Base-by-base conservation (phyloP, 2,329 filamentous ascomycete species). In the Periconia macrospinosa region DNA sequence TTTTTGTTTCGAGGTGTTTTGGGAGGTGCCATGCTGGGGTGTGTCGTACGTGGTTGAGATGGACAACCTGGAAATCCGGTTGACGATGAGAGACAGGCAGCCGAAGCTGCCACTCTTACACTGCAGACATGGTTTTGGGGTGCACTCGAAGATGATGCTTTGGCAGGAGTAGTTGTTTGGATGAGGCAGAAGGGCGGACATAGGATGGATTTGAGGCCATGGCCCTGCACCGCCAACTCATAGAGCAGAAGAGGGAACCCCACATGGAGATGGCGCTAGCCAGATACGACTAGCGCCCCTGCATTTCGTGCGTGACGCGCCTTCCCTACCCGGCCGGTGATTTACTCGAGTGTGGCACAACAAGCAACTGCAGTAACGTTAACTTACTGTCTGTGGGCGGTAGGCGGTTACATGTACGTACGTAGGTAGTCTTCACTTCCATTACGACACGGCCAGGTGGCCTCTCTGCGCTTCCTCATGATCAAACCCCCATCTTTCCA, bases 71-170 rank as follows among this genome's bases (percentile, higher is more conserved):
- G 59, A 37, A 37, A 37, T 37, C 11, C 11, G 57, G 57, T 63
- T 64, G 68, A 70, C 67, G 66, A 44, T 41, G 62, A 62, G 58
- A 73, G 73, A 75, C 67, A 57, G 66, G 74, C 76, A 78, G 77
- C 77, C 76, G 75, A 73, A 77, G 76, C 77, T 71, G 75, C 74
- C 70, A 69, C 71, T 70, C 72, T 74, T 66, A 76, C 70, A 74
- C 71, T 69, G 71, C 69, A 71, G 64, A 67, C 71, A 74, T 73
- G 48, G 55, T 60, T 55, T 40, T 46, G 58, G 45, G 23, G 23
- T 27, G 8, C 23, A 27, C 23, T 3, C 23, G 23, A 27, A 27
- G 23, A 27, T 27, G 8, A 27, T 27, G 23, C 23, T 27, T n/a
- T n/a, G n/a, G n/a, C n/a, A n/a, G n/a, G n/a, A n/a, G n/a, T n/a